A percentile compares a stretch with the other conserved stretches of the same genome.
Conservation (phyloP, 306 rosid species). For the Casuarina equisetifolia region DNA sequence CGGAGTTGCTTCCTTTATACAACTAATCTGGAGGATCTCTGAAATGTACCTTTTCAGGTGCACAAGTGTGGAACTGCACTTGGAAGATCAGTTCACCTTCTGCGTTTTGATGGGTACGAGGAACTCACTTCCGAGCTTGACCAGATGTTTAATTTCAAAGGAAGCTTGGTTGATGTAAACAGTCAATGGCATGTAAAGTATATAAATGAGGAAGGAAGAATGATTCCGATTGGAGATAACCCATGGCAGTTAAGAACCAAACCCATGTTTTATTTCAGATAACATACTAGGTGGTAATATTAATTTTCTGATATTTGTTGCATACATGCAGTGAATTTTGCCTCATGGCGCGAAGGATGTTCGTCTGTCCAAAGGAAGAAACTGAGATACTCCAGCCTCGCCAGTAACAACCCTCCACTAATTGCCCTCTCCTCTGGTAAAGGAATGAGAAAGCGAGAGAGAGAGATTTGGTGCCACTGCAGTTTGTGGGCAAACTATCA, state of each 20-base stretch:
- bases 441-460: not conserved
- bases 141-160: slow-evolving; percentile 58
- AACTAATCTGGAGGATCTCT: slow-evolving; percentile 2
- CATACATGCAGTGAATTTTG: slow-evolving; percentile 53
- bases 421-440: not conserved
- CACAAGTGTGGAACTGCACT: slow-evolving; percentile 57
- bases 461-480: not conserved
- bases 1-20: not conserved
- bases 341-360: slow-evolving; percentile 45
- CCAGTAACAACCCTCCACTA: slow-evolving; percentile 28
- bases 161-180: slow-evolving; percentile 50
- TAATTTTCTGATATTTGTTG: slow-evolving; percentile 4
- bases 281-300: not conserved
- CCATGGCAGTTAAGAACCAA: slow-evolving; percentile 60
- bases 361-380: slow-evolving; percentile 53
- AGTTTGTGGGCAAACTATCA: not conserved
- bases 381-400: slow-evolving; percentile 37
- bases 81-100: slow-evolving; percentile 62
- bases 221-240: slow-evolving; percentile 44
- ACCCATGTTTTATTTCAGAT: not conserved
- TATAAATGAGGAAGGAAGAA: slow-evolving; percentile 48
- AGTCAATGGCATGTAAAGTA: slow-evolving; percentile 62
- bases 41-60: slow-evolving; percentile 50
- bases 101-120: slow-evolving; percentile 41
- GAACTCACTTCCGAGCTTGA: slow-evolving; percentile 59